Evolutionary conservation across 1,284 basidiomycete species (phyloP), one percentile per base, ranked within the genome.

Genomic region (Boletus semigastroideus): DNA sequence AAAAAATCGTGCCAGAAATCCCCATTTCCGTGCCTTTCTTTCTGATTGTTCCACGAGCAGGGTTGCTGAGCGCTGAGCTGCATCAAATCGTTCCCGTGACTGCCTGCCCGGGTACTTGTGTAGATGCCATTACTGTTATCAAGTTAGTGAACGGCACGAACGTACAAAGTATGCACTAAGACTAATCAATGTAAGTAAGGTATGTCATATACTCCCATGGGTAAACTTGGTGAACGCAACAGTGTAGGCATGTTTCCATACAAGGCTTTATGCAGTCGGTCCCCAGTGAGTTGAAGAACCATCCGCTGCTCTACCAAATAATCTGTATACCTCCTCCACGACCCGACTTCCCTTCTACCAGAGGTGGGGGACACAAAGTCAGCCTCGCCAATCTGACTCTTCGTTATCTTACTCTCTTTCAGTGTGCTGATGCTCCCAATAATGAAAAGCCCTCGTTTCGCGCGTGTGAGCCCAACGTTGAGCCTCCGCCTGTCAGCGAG

Each of bases 401-500:
- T 64, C 40, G 53, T 56, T 49, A 66, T 66, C 63, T 71, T 76
- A 16, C 82, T 77, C 34, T 71, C 70, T 49, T 73, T 73, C 45
- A 95, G 74, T 28, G 92, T 95, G 51, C 75, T 72, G 54, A 90
- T 75, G 53, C 81, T 91, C 28, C 92, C 92, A 9, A 94, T 75
- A 17, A 96, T 80, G 60, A 94, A 90, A 56, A 95, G 69, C 33
- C 87, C 91, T 49, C 90, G 75, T 71, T 88, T 90, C 10, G 92
- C 92, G 19, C 93, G 75, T 41, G 93, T 96, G 56, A 95, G 74
- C 1, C 91, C 93, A 11, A 96, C 93, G 66, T 95, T 95, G 56
- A 97, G 74, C 58, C 94, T 73, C 51, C 94, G 75, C 59, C 84
- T 78, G 69, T 98, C 94, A n/a, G 87, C 91, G 20, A 98, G 75